phyloP scores from a whole-genome alignment of 169 alveolate species.

The Plasmodium ovale region DNA sequence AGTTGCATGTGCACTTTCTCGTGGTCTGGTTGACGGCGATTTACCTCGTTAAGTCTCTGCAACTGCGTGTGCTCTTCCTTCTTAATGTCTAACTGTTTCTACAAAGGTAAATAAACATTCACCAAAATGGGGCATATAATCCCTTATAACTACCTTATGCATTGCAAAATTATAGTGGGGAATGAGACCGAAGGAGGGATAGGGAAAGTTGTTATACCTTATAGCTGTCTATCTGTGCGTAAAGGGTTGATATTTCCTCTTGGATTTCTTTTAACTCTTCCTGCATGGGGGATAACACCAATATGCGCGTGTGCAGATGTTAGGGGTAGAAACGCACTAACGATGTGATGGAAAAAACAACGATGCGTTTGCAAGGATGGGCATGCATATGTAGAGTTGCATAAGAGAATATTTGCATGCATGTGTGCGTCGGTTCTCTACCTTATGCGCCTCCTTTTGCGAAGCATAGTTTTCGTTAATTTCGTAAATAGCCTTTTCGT shows the following conservation, averaged over 20 bases:
- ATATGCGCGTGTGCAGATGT: not conserved
- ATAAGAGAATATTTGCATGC: not conserved
- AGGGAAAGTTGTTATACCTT: not conserved
- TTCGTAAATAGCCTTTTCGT: slow-evolving; percentile 54
- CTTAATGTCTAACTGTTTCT: slow-evolving; percentile 30
- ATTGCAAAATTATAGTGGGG: too few species aligned
- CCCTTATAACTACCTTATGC: too few species aligned
- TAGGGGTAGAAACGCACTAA: not conserved
- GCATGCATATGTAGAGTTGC: not conserved
- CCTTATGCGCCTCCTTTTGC: slow-evolving; percentile 51
- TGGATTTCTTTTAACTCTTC: slow-evolving; percentile 67
- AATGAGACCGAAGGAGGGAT: not conserved
- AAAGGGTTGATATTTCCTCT: slow-evolving; percentile 46
- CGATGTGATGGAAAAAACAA: not conserved
- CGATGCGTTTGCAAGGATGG: not conserved
- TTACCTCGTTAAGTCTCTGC: slow-evolving; percentile 25
- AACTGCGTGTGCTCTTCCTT: slow-evolving; percentile 12
- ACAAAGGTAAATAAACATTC: too few species aligned
- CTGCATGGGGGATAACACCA: not conserved
- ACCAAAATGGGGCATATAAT: too few species aligned
- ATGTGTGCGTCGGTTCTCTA: not conserved
- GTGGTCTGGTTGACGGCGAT: too few species aligned
- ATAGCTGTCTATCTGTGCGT: slow-evolving; percentile 1
- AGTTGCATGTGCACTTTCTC: too few species aligned
- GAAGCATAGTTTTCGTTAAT: slow-evolving; percentile 54